These are phyloP conservation scores for Yamadazyma blattariae DNA, from an alignment of 1,139 yeast species.

Conservation along the genomic window DNA sequence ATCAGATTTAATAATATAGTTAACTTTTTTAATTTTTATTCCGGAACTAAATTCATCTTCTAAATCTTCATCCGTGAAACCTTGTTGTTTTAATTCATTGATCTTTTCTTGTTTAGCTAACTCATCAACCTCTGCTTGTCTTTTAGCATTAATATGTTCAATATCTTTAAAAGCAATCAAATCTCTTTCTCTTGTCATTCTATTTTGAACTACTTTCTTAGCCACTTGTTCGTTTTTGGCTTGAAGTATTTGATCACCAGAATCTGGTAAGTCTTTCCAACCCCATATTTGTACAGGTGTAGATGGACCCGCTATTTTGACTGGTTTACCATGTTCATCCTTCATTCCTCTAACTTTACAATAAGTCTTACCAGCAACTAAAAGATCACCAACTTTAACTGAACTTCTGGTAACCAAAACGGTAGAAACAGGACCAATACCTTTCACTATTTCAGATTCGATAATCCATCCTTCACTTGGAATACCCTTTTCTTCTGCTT, in stretches of 20 bases:
- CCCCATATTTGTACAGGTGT: conserved; percentile 92
- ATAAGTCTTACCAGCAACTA: conserved; percentile 84
- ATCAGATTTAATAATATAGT: conserved; percentile 80
- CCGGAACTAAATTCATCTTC: conserved; percentile 16
- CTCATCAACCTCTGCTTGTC: conserved; percentile 45
- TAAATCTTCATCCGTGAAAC: conserved; percentile 46
- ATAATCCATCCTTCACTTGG: conserved; percentile 85
- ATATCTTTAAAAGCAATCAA: conserved; percentile 65
- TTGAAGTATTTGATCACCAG: conserved; percentile 83
- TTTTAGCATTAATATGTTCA: conserved; percentile 62
- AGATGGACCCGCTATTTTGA: conserved; percentile 78
- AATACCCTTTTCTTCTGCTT: conserved; percentile 55
- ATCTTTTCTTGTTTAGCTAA: conserved; percentile 50
- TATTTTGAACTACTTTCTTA: conserved; percentile 67
- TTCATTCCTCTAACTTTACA: conserved; percentile 83
- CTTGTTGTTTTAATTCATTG: conserved; percentile 55
- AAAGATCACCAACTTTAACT: conserved; percentile 61
- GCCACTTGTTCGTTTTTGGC: conserved; percentile 74
- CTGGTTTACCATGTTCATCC: conserved; percentile 66
- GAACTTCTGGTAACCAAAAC: conserved; percentile 80
- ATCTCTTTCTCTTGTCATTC: conserved; percentile 55
- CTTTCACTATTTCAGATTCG: conserved; percentile 81
- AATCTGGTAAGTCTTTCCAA: conserved; percentile 91
- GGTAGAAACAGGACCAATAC: conserved; percentile 85
- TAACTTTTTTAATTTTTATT: conserved; percentile 22